Conservation (phyloP, 495 filamentous ascomycete genomes). For the Neurospora sp. region DNA sequence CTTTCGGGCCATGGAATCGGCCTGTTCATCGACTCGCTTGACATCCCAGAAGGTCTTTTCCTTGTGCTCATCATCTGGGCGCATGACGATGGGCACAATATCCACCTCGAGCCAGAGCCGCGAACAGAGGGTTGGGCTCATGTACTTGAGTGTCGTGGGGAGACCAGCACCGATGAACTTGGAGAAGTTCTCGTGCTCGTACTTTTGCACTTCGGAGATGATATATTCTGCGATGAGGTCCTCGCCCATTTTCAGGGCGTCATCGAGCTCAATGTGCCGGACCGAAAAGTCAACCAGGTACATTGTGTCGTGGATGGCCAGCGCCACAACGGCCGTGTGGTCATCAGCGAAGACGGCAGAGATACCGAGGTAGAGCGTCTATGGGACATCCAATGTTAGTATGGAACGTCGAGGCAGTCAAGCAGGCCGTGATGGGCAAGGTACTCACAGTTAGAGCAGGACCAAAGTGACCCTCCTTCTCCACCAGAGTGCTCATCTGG, state of each 20-base stretch:
- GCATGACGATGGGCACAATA: slow-evolving; percentile 57
- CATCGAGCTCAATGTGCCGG: slow-evolving; percentile 36
- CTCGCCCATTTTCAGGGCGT: slow-evolving; percentile 22
- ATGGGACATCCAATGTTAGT: slow-evolving; percentile 11
- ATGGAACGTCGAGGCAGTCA: not conserved
- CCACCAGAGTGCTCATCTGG: slow-evolving; percentile 30
- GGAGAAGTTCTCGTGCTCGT: slow-evolving; percentile 50
- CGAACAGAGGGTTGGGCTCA: slow-evolving; percentile 53
- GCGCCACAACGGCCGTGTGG: slow-evolving; percentile 44
- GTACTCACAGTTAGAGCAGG: slow-evolving; percentile 34
- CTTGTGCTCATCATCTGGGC: slow-evolving; percentile 32
- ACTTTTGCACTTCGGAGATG: slow-evolving; percentile 41
- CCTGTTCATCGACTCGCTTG: slow-evolving; percentile 67
- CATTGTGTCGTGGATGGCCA: slow-evolving; percentile 67
- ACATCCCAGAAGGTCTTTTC: slow-evolving; percentile 39
- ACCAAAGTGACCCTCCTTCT: slow-evolving; percentile 36
- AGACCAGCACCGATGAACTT: slow-evolving; percentile 60
- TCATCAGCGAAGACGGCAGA: slow-evolving; percentile 43
- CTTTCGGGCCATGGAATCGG: slow-evolving; percentile 77
- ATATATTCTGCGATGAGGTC: slow-evolving; percentile 46
- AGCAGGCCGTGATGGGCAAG: not conserved
- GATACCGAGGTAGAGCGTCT: slow-evolving; percentile 58
- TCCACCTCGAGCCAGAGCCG: slow-evolving; percentile 76
- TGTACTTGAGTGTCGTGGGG: slow-evolving; percentile 37
- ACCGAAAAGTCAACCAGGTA: slow-evolving; percentile 72